Percentiles rank a stretch among this genome's conserved stretches.
These are phyloP conservation scores for Russula dissimulans DNA, from an alignment of 768 basidiomycete genomes.

Conservation along the genomic window DNA sequence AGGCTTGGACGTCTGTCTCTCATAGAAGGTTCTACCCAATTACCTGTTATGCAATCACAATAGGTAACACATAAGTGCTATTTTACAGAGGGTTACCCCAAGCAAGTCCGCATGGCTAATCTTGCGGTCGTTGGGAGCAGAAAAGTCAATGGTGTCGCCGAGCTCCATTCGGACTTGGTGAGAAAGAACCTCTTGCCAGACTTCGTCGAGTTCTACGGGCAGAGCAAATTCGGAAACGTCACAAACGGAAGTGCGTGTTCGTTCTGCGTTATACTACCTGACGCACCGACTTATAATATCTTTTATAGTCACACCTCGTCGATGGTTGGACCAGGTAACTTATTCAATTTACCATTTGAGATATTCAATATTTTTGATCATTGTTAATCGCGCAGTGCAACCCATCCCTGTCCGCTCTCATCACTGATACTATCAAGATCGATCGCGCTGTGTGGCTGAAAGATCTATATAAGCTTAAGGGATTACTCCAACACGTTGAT, in stretches of 20 bases:
- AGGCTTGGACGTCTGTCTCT: conserved; percentile 79
- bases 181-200: conserved; percentile 77
- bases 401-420: conserved; percentile 74
- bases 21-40: conserved; percentile 58
- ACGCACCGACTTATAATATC: not conserved
- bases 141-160: conserved; percentile 94
- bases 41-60: not conserved
- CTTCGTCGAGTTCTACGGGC: conserved; percentile 87
- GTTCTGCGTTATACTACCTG: not conserved
- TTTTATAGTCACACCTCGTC: conserved; percentile 72
- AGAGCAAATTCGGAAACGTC: conserved; percentile 86
- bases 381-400: conserved; percentile 51
- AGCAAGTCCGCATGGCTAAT: conserved; percentile 86
- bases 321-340: conserved; percentile 78
- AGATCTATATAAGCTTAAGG: conserved; percentile 68
- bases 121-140: conserved; percentile 83
- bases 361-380: conserved; percentile 13
- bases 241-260: conserved; percentile 73
- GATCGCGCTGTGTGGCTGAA: conserved; percentile 78
- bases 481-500: conserved; percentile 62
- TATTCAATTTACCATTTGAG: not conserved
- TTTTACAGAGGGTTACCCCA: conserved; percentile 64
- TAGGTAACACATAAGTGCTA: not conserved
- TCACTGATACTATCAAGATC: conserved; percentile 70
- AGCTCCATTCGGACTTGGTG: conserved; percentile 88